Conservation (phyloP, 495 filamentous ascomycete genomes). For the Penicillium psychrofluorescens region DNA sequence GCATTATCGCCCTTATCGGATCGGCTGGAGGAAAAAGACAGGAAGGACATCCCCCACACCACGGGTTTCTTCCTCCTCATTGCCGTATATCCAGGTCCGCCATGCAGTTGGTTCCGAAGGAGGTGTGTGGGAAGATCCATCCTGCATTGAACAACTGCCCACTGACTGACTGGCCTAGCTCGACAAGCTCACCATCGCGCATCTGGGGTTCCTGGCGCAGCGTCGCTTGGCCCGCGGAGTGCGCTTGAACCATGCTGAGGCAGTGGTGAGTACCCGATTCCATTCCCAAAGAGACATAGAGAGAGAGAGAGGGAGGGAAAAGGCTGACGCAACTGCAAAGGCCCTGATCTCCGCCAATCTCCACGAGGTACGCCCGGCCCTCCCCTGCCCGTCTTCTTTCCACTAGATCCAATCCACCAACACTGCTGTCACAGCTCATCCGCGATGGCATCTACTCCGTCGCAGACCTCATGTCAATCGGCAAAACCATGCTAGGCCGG, state of each 20-base stretch:
- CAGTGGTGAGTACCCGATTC: conserved; percentile 52
- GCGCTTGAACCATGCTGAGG: conserved; percentile 85
- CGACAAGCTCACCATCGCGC: conserved; percentile 93
- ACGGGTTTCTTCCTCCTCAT: too few species aligned
- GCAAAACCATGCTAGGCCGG: conserved; percentile 86
- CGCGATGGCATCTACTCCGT: conserved; percentile 94
- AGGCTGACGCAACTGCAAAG: conserved; percentile 27
- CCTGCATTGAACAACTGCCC: too few species aligned
- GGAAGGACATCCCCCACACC: conserved; percentile 2
- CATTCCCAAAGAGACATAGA: too few species aligned
- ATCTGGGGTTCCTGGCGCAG: conserved; percentile 84
- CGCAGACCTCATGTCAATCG: conserved; percentile 86
- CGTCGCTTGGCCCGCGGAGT: conserved; percentile 82
- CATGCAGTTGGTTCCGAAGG: conserved; percentile 84
- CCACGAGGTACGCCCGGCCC: conserved; percentile 60
- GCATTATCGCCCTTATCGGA: conserved; percentile 11
- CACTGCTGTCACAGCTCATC: conserved; percentile 53
- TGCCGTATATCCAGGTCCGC: conserved; percentile 8
- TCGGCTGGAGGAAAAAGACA: not conserved
- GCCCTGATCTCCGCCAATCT: conserved; percentile 86
- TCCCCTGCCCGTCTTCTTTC: not conserved
- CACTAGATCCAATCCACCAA: not conserved
- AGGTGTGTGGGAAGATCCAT: conserved; percentile 50
- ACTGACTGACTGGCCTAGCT: conserved; percentile 44
- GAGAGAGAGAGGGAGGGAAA: too few species aligned